Evolutionary conservation across 225 moss, liverwort and hornwort genomes (phyloP).

Genomic region (Marchantia polymorpha): DNA sequence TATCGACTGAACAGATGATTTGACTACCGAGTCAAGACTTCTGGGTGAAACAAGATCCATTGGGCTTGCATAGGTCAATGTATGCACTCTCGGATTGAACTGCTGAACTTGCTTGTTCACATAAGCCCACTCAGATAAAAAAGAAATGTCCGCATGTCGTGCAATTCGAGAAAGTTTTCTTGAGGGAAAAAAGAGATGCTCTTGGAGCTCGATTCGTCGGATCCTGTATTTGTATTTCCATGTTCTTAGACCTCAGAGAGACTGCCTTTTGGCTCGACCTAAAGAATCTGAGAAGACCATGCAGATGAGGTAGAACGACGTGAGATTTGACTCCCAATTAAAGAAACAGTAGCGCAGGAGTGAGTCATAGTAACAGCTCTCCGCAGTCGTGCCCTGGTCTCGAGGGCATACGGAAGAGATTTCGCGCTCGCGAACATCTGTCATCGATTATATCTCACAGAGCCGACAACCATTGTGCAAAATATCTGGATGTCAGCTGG

Average conservation of each 20-base stretch:
- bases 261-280: too few species aligned
- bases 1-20: background rate
- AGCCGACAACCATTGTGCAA: too few species aligned
- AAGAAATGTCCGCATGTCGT: too few species aligned
- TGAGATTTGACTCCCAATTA: background rate
- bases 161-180: background rate
- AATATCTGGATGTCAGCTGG: too few species aligned
- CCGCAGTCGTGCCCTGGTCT: background rate
- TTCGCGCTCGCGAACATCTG: too few species aligned
- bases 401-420: too few species aligned
- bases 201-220: background rate
- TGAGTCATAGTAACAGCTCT: background rate
- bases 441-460: too few species aligned
- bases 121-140: background rate
- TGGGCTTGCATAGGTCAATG: background rate
- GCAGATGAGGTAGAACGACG: background rate
- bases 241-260: too few species aligned
- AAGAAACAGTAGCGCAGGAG: background rate
- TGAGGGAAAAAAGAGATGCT: too few species aligned
- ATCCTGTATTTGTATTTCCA: background rate
- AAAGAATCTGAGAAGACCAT: too few species aligned
- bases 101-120: background rate
- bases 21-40: background rate
- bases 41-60: background rate
- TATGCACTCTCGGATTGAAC: background rate